Evolutionary conservation across 345 rosid species (phyloP).

Genomic region (Eutrema yunnanense): DNA sequence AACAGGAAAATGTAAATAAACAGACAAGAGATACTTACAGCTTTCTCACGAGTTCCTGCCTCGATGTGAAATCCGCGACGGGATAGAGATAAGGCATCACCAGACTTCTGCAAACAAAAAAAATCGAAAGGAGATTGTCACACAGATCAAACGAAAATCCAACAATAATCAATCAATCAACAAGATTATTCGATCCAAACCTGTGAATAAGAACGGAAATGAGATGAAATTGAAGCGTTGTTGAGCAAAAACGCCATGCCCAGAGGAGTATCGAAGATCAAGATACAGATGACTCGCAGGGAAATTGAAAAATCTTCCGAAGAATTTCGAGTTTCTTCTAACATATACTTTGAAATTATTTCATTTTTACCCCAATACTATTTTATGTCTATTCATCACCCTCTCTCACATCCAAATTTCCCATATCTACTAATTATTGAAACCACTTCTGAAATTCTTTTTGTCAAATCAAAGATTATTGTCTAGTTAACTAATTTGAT

Average conservation of each 20-base stretch:
- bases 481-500: background rate
- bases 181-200: constrained; percentile 20
- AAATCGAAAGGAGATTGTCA: background rate
- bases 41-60: constrained; percentile 75
- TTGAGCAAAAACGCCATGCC: constrained; percentile 56
- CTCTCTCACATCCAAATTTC: background rate
- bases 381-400: too few species aligned
- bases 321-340: background rate
- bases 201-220: constrained; percentile 47
- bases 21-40: constrained; percentile 40
- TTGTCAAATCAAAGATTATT: background rate
- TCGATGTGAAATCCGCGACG: constrained; percentile 64
- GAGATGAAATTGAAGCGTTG: constrained; percentile 37
- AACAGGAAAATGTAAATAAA: background rate
- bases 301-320: background rate
- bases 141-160: constrained; percentile 1
- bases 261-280: background rate
- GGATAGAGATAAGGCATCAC: constrained; percentile 30
- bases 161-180: background rate
- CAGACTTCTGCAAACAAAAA: constrained; percentile 27
- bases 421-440: too few species aligned
- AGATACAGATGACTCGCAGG: background rate
- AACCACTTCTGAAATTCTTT: background rate
- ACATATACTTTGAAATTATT: background rate
- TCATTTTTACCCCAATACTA: background rate